Percentiles rank a stretch among this genome's conserved stretches.
phyloP scores from a whole-genome alignment of 176 grass and related monocot species.

The Aegilops sharonensis region DNA sequence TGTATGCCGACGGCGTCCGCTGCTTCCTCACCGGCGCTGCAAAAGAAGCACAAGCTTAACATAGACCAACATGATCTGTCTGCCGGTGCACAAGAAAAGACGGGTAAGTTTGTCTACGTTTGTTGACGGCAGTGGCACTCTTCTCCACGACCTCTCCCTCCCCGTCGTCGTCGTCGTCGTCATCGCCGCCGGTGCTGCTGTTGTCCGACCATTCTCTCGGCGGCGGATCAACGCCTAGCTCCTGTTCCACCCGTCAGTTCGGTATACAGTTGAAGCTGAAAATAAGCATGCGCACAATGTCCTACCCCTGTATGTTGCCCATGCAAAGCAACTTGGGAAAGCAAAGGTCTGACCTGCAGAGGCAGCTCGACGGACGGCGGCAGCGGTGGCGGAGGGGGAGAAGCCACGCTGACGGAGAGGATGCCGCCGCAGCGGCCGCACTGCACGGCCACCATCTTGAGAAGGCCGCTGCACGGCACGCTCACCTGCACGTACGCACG shows the following conservation, averaged over 20 bases:
- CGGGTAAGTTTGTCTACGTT: constrained; percentile 28
- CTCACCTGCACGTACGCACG: constrained; percentile 40
- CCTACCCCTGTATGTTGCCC: no score
- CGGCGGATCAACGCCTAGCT: constrained; percentile 20
- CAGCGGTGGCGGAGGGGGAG: neutral
- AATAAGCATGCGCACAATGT: neutral
- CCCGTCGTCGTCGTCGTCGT: constrained; percentile 8
- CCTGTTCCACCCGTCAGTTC: constrained; percentile 31
- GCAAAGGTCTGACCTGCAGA: constrained; percentile 25
- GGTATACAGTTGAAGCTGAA: neutral
- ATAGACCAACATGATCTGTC: neutral
- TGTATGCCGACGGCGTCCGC: constrained; percentile 70
- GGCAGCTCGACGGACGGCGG: constrained; percentile 36
- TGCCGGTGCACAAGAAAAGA: neutral
- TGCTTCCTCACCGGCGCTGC: constrained; percentile 64
- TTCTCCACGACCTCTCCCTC: neutral
- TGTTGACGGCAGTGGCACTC: constrained; percentile 34
- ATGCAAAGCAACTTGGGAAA: neutral
- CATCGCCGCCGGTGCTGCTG: constrained; percentile 32
- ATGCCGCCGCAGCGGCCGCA: constrained; percentile 61
- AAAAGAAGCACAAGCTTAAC: neutral
- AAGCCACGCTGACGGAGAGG: constrained; percentile 51
- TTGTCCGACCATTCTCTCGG: constrained; percentile 37
- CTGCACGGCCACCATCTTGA: constrained; percentile 61
- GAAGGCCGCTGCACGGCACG: constrained; percentile 47